phyloP scores from a whole-genome alignment of 768 basidiomycete genomes.

The Mycena alexandri region DNA sequence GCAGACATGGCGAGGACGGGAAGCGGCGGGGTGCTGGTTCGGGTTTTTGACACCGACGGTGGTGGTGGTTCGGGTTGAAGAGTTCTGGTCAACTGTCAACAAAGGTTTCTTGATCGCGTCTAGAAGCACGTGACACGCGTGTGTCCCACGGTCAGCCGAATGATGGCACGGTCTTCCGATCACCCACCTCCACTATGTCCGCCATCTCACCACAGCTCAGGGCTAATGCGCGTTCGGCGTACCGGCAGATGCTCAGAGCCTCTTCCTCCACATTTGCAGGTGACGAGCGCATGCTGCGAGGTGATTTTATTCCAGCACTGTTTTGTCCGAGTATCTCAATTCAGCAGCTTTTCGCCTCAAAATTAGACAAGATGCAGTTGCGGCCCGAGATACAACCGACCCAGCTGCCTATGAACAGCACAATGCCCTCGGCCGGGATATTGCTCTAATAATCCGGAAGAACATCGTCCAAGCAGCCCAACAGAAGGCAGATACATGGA shows the following conservation, averaged over 20 bases:
- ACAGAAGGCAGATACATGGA: constrained; percentile 63
- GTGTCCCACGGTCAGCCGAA: too few relatives aligned
- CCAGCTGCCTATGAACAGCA: constrained; percentile 64
- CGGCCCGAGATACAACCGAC: constrained; percentile 57
- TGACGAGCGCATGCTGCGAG: constrained; percentile 68
- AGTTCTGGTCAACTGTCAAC: background rate
- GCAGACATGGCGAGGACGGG: constrained; percentile 19
- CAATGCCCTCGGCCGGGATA: constrained; percentile 72
- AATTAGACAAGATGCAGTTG: constrained; percentile 71
- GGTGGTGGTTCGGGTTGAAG: background rate
- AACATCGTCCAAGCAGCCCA: constrained; percentile 89
- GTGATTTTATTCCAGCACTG: constrained; percentile 45
- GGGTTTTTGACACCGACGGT: background rate
- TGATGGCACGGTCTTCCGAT: too few relatives aligned
- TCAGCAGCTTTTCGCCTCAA: constrained; percentile 77
- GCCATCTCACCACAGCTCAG: constrained; percentile 68
- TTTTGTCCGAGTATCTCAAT: background rate
- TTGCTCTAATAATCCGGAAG: constrained; percentile 78
- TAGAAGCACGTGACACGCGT: too few relatives aligned
- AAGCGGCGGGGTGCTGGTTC: background rate
- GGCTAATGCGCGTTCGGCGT: constrained; percentile 79
- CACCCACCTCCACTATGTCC: too few relatives aligned
- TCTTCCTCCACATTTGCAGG: constrained; percentile 76
- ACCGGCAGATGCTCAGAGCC: constrained; percentile 78
- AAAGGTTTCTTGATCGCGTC: too few relatives aligned